phyloP scores from a whole-genome alignment of 1,284 basidiomycete species.

The Tilletia setariae region DNA sequence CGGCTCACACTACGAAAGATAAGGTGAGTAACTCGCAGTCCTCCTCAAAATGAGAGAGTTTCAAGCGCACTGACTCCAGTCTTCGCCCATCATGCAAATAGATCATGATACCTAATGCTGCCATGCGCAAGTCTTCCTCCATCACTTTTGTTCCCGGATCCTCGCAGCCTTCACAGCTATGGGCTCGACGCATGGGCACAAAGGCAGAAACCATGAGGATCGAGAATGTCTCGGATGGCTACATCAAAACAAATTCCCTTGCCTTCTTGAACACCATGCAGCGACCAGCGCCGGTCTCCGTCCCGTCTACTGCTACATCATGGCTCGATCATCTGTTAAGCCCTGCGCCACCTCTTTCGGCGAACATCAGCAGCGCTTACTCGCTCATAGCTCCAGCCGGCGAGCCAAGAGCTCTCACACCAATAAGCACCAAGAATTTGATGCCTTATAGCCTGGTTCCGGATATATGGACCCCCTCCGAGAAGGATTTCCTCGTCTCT shows the following conservation, averaged over 20 bases:
- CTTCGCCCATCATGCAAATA: too few species aligned
- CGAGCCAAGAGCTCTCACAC: background rate
- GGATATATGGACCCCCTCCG: slow-evolving; percentile 3
- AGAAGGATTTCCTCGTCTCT: background rate
- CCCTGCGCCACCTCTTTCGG: background rate
- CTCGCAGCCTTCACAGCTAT: slow-evolving; percentile 9
- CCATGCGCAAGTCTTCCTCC: background rate
- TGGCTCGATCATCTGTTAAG: background rate
- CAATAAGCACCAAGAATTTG: background rate
- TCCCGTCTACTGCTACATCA: background rate
- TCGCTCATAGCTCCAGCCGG: background rate
- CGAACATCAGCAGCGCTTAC: background rate
- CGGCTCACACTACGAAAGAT: too few species aligned
- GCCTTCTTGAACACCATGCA: background rate
- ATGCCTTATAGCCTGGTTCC: background rate
- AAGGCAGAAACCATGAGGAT: background rate
- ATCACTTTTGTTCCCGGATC: too few species aligned
- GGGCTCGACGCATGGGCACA: slow-evolving; percentile 4
- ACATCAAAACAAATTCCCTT: background rate
- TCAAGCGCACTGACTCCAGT: too few species aligned
- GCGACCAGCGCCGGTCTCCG: background rate
- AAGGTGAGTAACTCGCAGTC: too few species aligned
- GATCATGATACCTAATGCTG: background rate
- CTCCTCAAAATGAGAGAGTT: too few species aligned
- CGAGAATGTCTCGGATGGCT: background rate